Base-by-base conservation (phyloP, 2,329 filamentous ascomycete species). In the Parastagonospora nodorum region DNA sequence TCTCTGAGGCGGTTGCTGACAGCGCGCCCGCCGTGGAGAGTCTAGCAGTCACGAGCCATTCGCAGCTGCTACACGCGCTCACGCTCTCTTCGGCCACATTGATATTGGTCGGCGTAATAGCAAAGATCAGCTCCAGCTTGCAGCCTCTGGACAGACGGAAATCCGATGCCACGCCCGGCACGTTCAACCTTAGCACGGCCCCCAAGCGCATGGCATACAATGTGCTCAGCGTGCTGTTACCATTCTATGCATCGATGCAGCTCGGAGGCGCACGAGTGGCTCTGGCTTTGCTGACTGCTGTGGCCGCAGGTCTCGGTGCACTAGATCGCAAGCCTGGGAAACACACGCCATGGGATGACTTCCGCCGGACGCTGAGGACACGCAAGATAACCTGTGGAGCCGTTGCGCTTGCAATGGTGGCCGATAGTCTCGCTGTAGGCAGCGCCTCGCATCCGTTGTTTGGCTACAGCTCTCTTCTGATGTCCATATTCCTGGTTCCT, bases 161-260 rank as follows among this genome's bases (percentile, higher is more conserved):
- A 60, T 48, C 64, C 15, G 63, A 66, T 5, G 55, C 48, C 27
- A 49, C 58, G 8, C 49, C 44, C 4, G 43, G 47, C 29, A 42
- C 57, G 12, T 50, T 51, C 10, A 45, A 60, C 27, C 19, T 45
- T 5, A 42, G 31, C 40, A 50, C 43, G 27, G 58, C 43, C n/a
- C 53, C 59, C 10, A 55, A 42, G 32, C 62, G 62, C 38, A 65
- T 72, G 14, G 42, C 72, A 12, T 58, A 67, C 14, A 76, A 73
- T 42, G 61, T 74, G n/a, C 49, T 74, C 28, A 73, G 77, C 14
- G 63, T 82, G 16, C 68, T 75, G 2, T 61, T 86, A 28, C 84
- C 84, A 1, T 81, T 84, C 60, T 85, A 83, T 61, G 80, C 83
- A 8, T 68, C 80, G 0, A 74, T 83, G 55, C 78, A 83, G 49